phyloP scores from a whole-genome alignment of 2,329 filamentous ascomycete genomes.

The Hypoxylon sp. region DNA sequence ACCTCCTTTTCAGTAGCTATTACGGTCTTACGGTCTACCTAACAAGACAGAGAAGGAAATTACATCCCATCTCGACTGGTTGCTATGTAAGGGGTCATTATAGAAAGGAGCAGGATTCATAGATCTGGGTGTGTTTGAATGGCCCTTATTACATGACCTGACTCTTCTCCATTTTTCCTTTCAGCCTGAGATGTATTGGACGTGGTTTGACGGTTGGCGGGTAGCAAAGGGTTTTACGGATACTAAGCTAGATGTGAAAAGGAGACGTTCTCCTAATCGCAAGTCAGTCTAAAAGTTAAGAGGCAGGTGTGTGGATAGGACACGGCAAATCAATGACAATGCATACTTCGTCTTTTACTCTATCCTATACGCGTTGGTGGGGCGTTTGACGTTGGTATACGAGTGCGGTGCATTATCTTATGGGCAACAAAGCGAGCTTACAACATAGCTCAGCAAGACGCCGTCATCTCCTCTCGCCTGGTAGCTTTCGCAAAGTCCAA shows the following conservation, averaged over 20 bases:
- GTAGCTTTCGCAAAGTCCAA: neutral
- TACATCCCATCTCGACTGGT: neutral
- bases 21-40: neutral
- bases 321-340: neutral
- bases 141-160: neutral
- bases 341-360: neutral
- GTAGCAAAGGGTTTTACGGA: neutral
- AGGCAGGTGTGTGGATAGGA: neutral
- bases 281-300: neutral
- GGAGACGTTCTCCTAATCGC: neutral
- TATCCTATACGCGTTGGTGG: neutral
- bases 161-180: neutral
- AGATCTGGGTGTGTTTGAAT: neutral
- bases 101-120: neutral
- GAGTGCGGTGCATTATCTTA: neutral
- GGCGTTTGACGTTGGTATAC: neutral
- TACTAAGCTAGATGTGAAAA: neutral
- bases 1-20: neutral
- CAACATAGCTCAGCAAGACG: neutral
- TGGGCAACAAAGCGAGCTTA: neutral
- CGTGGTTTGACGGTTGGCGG: conserved; percentile 3
- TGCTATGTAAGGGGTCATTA: conserved; percentile 2
- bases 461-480: neutral
- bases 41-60: neutral
- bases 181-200: neutral